Percentiles rank a stretch among this genome's conserved stretches.
Conservation (phyloP, 176 grass and related monocot genomes). For the Zoysia pacifica region DNA sequence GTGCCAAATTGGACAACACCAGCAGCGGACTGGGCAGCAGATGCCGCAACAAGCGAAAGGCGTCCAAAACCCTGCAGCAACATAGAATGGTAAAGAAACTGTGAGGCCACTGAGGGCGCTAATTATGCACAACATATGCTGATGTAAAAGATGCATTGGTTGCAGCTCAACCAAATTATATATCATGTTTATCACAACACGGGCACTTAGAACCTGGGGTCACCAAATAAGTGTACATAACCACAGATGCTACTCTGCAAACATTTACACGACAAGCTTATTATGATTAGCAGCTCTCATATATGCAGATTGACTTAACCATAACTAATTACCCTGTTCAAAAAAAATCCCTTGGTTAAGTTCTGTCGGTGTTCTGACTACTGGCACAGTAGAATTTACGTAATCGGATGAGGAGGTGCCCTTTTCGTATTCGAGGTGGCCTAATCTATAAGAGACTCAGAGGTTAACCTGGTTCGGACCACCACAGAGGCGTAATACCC, state of each 20-base stretch:
- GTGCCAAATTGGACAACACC: slow-evolving; percentile 89
- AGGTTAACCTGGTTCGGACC: no score
- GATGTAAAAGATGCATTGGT: neutral
- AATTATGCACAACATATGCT: slow-evolving; percentile 17
- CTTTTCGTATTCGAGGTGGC: no score
- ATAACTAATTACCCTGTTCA: neutral
- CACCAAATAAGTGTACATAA: slow-evolving; percentile 1
- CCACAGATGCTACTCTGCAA: neutral
- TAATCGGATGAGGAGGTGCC: no score
- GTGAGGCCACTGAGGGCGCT: neutral
- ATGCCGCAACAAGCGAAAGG: slow-evolving; percentile 86
- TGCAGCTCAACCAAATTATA: neutral
- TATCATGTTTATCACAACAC: slow-evolving; percentile 1
- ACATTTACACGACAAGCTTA: neutral
- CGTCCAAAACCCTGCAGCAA: slow-evolving; percentile 83
- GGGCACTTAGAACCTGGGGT: neutral
- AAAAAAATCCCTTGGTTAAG: neutral
- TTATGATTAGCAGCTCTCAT: neutral
- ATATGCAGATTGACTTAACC: neutral
- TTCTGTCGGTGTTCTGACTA: no score
- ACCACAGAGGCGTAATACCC: no score
- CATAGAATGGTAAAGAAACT: neutral
- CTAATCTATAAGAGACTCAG: no score
- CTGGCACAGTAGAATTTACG: no score
- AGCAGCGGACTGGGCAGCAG: slow-evolving; percentile 92